phyloP scores from a whole-genome alignment of 1,139 yeast genomes.

The Hansenula lynferdii region DNA sequence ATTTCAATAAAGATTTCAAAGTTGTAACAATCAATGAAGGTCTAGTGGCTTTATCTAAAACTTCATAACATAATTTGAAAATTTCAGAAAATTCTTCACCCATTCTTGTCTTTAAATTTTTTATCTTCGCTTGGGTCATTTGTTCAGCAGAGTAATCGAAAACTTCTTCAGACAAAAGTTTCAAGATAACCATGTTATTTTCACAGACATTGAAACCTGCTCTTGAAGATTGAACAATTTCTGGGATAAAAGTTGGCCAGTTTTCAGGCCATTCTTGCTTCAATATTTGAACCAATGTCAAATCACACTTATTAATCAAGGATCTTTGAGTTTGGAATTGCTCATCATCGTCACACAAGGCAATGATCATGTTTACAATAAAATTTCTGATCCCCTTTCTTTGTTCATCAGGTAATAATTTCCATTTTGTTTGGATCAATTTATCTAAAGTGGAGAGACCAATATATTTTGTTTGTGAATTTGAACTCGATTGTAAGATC shows the following conservation, averaged over 20 bases:
- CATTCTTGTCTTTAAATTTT: slow-evolving; percentile 77
- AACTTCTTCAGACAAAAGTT: slow-evolving; percentile 88
- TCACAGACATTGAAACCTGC: slow-evolving; percentile 93
- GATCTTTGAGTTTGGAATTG: slow-evolving; percentile 73
- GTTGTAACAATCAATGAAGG: slow-evolving; percentile 85
- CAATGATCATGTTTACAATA: slow-evolving; percentile 87
- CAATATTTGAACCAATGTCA: slow-evolving; percentile 87
- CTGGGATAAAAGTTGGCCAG: slow-evolving; percentile 98
- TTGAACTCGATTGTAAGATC: slow-evolving; percentile 71
- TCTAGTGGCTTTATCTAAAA: slow-evolving; percentile 80
- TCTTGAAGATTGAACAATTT: slow-evolving; percentile 78
- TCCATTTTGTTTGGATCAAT: slow-evolving; percentile 90
- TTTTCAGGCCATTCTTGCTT: slow-evolving; percentile 99
- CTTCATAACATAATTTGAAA: slow-evolving; percentile 89
- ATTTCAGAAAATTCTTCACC: slow-evolving; percentile 89
- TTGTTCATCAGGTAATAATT: slow-evolving; percentile 82
- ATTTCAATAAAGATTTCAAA: slow-evolving; percentile 73
- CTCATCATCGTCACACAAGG: slow-evolving; percentile 84
- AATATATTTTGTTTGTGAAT: slow-evolving; percentile 87
- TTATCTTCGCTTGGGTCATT: slow-evolving; percentile 93
- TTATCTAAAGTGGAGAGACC: slow-evolving; percentile 89
- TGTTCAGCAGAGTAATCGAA: slow-evolving; percentile 93
- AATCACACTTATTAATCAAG: slow-evolving; percentile 86
- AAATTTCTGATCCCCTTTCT: slow-evolving; percentile 87
- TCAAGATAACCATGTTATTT: slow-evolving; percentile 90